These are phyloP conservation scores for Sisymbrium irio DNA, from an alignment of 345 rosid genomes.

Conservation along the genomic window DNA sequence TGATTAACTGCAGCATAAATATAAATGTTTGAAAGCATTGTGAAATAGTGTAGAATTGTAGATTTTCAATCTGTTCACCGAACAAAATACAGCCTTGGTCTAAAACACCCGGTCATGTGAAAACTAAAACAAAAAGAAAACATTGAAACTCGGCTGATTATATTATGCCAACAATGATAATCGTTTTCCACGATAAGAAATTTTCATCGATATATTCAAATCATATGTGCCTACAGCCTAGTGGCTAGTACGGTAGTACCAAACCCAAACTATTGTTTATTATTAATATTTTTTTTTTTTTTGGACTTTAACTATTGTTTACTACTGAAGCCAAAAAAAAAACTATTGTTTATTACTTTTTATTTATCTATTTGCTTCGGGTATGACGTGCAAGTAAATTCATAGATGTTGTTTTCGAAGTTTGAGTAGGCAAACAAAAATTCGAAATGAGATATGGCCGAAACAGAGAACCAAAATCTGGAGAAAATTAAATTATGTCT, in stretches of 20 bases:
- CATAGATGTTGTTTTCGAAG: conserved; percentile 9
- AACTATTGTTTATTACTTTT: neutral
- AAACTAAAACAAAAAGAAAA: neutral
- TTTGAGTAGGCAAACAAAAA: neutral
- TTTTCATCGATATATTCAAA: neutral
- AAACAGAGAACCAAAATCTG: neutral
- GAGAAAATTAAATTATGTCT: neutral
- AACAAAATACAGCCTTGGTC: neutral
- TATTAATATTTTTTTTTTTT: neutral
- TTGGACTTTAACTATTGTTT: too few relatives aligned
- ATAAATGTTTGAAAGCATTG: neutral
- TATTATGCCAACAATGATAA: neutral
- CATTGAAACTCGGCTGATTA: neutral
- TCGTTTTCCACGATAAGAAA: neutral
- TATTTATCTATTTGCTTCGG: neutral
- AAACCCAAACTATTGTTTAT: neutral
- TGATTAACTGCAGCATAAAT: neutral
- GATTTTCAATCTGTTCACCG: neutral
- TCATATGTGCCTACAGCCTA: neutral
- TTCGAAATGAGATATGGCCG: neutral
- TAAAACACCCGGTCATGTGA: neutral
- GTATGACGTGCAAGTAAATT: conserved; percentile 23
- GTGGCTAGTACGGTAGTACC: neutral
- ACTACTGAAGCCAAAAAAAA: neutral
- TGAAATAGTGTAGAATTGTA: neutral